phyloP scores from a whole-genome alignment of 1,284 basidiomycete species.

The Apiotrichum siamense region DNA sequence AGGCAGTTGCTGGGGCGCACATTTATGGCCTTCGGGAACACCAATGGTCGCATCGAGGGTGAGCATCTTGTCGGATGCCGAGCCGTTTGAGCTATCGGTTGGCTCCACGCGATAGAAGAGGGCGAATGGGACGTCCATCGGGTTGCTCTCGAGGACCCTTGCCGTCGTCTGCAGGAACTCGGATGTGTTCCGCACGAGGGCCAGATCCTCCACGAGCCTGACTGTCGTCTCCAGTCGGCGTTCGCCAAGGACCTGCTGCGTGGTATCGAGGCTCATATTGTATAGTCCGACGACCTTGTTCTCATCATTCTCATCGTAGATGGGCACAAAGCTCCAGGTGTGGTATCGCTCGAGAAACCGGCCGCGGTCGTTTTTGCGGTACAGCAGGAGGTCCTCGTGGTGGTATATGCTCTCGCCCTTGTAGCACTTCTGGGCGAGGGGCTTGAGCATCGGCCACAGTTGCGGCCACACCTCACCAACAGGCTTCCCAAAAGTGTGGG shows the following conservation, averaged over 20 bases:
- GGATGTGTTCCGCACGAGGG: conserved; percentile 16
- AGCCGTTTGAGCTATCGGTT: neutral
- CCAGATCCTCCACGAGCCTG: conserved; percentile 30
- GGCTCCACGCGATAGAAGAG: conserved; percentile 25
- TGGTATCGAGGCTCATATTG: conserved; percentile 32
- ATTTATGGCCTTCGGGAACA: conserved; percentile 15
- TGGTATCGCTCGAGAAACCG: conserved; percentile 31
- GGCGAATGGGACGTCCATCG: conserved; percentile 34
- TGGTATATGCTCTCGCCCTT: conserved; percentile 16
- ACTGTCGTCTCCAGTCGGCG: conserved; percentile 28
- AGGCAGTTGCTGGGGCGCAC: neutral
- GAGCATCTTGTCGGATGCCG: conserved; percentile 1
- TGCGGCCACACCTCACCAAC: conserved; percentile 26
- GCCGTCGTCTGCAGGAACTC: conserved; percentile 27
- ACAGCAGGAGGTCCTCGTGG: conserved; percentile 30
- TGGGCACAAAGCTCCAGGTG: conserved; percentile 34
- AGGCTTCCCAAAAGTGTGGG: conserved; percentile 24
- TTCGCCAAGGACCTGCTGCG: conserved; percentile 27
- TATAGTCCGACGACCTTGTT: conserved; percentile 26
- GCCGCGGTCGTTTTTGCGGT: conserved; percentile 16
- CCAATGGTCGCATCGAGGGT: conserved; percentile 16
- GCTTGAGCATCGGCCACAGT: conserved; percentile 25
- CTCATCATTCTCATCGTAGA: conserved; percentile 18
- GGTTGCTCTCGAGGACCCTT: conserved; percentile 29
- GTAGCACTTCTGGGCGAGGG: conserved; percentile 15